Conservation (phyloP, 495 filamentous ascomycete species). For the Sporormia fimetaria region DNA sequence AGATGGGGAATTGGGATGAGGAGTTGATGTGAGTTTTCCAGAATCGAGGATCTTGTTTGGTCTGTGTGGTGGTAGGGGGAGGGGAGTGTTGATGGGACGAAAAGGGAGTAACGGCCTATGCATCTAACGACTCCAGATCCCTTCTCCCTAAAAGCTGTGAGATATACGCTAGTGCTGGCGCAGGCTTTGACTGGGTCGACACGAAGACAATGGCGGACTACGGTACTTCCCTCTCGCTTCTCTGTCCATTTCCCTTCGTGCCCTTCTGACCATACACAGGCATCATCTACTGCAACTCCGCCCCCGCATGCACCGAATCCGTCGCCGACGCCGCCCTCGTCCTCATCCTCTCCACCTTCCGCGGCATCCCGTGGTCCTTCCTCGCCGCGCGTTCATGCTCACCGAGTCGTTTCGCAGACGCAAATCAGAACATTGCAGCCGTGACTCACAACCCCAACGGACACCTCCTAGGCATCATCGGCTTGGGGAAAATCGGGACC, state of each 20-base stretch:
- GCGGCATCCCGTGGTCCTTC: conserved; percentile 50
- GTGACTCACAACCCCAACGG: conserved; percentile 47
- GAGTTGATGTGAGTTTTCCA: conserved; percentile 45
- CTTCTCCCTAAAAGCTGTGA: conserved; percentile 53
- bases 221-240: conserved; percentile 37
- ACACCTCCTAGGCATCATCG: conserved; percentile 49
- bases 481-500: conserved; percentile 58
- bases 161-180: conserved; percentile 61
- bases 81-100: background rate
- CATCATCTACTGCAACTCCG: conserved; percentile 61
- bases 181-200: conserved; percentile 71
- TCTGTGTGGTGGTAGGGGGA: no score
- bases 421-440: conserved; percentile 46
- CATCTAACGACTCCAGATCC: conserved; percentile 20
- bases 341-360: conserved; percentile 55
- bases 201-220: conserved; percentile 52
- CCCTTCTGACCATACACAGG: conserved; percentile 37
- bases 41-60: background rate
- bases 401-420: conserved; percentile 39
- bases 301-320: conserved; percentile 55
- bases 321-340: conserved; percentile 55
- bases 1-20: conserved; percentile 67
- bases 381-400: conserved; percentile 38
- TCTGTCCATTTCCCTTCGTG: background rate
- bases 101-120: no score